Percentiles rank a stretch among this genome's conserved stretches.
Conservation (phyloP, 2,329 filamentous ascomycete genomes). For the Ilyonectria sp. region DNA sequence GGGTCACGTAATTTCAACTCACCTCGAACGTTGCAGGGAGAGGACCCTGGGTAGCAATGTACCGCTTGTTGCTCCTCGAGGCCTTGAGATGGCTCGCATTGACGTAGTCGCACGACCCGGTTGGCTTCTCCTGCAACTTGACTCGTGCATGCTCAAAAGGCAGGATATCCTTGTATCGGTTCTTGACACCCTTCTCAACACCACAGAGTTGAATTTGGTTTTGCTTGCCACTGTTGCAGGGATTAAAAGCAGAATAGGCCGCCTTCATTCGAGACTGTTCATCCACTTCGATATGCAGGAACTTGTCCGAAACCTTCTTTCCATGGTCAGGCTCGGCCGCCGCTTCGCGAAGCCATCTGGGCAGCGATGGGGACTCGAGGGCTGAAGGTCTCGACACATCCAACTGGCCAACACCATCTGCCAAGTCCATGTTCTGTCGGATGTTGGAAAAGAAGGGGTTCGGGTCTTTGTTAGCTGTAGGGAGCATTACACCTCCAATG, state of each 20-base stretch:
- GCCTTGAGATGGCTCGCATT: slow-evolving; percentile 92
- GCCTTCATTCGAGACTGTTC: slow-evolving; percentile 96
- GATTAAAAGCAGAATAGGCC: slow-evolving; percentile 70
- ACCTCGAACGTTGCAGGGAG: slow-evolving; percentile 93
- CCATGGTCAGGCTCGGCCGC: slow-evolving; percentile 79
- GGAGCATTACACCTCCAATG: slow-evolving; percentile 91
- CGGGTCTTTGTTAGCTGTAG: slow-evolving; percentile 74
- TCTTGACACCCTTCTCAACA: slow-evolving; percentile 95
- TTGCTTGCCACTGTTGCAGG: slow-evolving; percentile 49
- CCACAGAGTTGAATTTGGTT: slow-evolving; percentile 82
- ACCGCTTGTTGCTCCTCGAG: slow-evolving; percentile 87
- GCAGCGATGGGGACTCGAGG: slow-evolving; percentile 70
- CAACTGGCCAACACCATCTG: slow-evolving; percentile 91
- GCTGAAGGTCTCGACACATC: slow-evolving; percentile 65
- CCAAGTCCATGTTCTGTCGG: slow-evolving; percentile 94
- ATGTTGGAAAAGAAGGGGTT: slow-evolving; percentile 98
- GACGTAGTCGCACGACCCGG: slow-evolving; percentile 89
- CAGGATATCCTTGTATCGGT: slow-evolving; percentile 97
- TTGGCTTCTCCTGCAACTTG: slow-evolving; percentile 77
- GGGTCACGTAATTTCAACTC: slow-evolving; percentile 51
- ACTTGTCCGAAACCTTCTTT: slow-evolving; percentile 85
- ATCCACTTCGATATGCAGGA: slow-evolving; percentile 84
- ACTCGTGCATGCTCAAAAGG: slow-evolving; percentile 96
- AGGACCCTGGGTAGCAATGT: slow-evolving; percentile 96
- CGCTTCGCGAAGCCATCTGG: slow-evolving; percentile 83